Percentiles rank a stretch among this genome's conserved stretches.
Evolutionary conservation across 345 rosid genomes (phyloP).

Genomic region (Camelina neglecta): DNA sequence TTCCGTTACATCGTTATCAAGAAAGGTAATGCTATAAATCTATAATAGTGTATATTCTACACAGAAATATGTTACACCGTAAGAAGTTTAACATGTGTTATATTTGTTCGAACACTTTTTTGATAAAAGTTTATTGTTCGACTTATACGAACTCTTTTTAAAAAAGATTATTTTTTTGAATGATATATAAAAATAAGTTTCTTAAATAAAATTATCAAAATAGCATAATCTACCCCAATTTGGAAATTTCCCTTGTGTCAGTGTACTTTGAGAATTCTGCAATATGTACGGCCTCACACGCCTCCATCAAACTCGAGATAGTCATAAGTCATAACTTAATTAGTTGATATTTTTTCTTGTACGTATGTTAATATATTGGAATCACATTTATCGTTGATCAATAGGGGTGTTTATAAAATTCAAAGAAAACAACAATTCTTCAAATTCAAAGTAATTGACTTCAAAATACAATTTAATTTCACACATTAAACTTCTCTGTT

Average conservation of each 20-base stretch:
- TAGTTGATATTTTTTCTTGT: conserved; percentile 10
- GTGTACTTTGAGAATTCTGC: conserved; percentile 10
- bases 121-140: not conserved
- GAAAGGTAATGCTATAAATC: not conserved
- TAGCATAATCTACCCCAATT: not conserved
- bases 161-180: not conserved
- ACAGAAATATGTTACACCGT: not conserved
- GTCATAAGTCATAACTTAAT: conserved; percentile 16
- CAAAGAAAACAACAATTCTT: not conserved
- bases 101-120: not conserved
- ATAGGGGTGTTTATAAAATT: not conserved
- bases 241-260: conserved; percentile 5
- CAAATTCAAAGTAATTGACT: conserved; percentile 1
- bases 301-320: conserved; percentile 19
- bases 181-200: not conserved
- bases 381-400: not conserved
- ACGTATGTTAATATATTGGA: not conserved
- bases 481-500: not conserved
- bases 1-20: not conserved
- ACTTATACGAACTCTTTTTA: not conserved
- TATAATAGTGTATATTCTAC: not conserved
- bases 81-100: not conserved
- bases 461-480: not conserved
- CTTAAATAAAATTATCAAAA: not conserved
- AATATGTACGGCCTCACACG: conserved; percentile 26